phyloP scores from a whole-genome alignment of 345 rosid species.

The Camelina sativa region DNA sequence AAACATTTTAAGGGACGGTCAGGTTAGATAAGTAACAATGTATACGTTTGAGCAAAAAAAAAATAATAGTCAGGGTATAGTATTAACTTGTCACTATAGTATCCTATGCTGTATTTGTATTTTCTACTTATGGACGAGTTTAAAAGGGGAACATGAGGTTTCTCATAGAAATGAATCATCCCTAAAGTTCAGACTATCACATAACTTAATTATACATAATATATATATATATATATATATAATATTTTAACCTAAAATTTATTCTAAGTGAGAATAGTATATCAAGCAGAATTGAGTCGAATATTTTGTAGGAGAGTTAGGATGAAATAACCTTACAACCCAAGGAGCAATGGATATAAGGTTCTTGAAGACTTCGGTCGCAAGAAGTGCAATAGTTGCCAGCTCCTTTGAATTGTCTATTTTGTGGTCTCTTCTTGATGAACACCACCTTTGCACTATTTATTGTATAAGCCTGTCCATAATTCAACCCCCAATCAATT shows the following conservation, averaged over 20 bases:
- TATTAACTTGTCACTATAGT: neutral
- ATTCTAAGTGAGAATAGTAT: constrained; percentile 2
- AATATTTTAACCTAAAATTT: neutral
- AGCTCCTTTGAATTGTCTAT: constrained; percentile 90
- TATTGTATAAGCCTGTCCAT: constrained; percentile 76
- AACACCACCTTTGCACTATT: constrained; percentile 96
- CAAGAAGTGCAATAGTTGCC: constrained; percentile 93
- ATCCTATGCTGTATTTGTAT: neutral
- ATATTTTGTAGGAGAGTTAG: constrained; percentile 1
- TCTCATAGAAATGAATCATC: constrained; percentile 8
- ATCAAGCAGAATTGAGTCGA: constrained; percentile 2
- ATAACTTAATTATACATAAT: neutral
- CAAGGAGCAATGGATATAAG: constrained; percentile 88
- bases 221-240: neutral
- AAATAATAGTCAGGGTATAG: neutral
- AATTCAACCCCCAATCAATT: constrained; percentile 29
- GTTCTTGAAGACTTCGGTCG: constrained; percentile 94
- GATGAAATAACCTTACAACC: constrained; percentile 78
- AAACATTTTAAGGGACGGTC: constrained; percentile 16
- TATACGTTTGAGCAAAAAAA: neutral
- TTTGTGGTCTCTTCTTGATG: constrained; percentile 95
- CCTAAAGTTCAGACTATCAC: neutral
- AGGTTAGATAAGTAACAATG: constrained; percentile 1
- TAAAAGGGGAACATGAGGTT: neutral
- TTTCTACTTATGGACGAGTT: neutral